Base-by-base conservation (phyloP, 257 asterid species). In the Scutellaria minor region DNA sequence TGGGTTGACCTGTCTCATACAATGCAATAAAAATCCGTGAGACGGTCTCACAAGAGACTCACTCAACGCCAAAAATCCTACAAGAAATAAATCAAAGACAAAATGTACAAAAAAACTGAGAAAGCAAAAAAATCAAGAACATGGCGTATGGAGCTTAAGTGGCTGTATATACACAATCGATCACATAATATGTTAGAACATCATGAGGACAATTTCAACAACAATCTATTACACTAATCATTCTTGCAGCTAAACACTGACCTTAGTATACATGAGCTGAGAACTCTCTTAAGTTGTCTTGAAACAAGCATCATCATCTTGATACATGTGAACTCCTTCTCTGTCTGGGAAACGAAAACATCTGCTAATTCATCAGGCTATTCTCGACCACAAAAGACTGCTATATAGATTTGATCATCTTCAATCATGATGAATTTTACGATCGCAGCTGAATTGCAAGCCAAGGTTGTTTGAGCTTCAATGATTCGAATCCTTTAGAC, bases 91-190 rank as follows among this genome's bases (percentile, higher is more conserved):
- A 22, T 4, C 20, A 39, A 24, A 7, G 37, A 8, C 41, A 5
- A 14, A 52, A 63, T 53, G 50, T 64, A 55, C 41, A 46, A 5
- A 50, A 50, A 18, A 24, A 12, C 7, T 13, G 56, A 60, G 53
- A 71, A 41, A 6, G 11, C 22, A 48, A 48, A 11, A 59, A 65
- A 14, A 5, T 44, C 10, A 62, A 6, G 39, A 27, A 44, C 22
- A 46, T 22, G 15, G 7, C 51, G 56, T 39, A 9, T 9, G 35
- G 44, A 37, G 10, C 52, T 55, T 41, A 35, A 46, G 51, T 44
- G n/a, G 58, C 40, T 46, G 61, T 67, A 61, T 78, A 31, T 78
- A 60, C 82, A 78, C 75, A 61, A 68, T 69, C 62, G 47, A 63
- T 53, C 72, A 51, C 45, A 78, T 52, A 73, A 73, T 31, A 63